Percentiles rank a stretch among this genome's conserved stretches.
phyloP scores from a whole-genome alignment of 768 basidiomycete species.

The Calocera viscosa region DNA sequence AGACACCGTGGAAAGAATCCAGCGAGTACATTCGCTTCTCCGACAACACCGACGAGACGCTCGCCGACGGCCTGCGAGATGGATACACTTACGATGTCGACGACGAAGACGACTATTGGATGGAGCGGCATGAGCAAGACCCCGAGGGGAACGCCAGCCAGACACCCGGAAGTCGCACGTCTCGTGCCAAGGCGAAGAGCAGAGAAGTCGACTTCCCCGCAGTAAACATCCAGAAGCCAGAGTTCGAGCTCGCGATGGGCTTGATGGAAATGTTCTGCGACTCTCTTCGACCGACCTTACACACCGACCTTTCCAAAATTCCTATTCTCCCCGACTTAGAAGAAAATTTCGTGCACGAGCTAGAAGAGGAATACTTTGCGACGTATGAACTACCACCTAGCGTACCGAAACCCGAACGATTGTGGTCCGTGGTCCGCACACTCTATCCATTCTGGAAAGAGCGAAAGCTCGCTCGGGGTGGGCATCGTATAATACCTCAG shows the following conservation, averaged over 20 bases:
- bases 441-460: slow-evolving; percentile 87
- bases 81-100: slow-evolving; percentile 89
- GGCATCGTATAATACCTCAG: slow-evolving; percentile 72
- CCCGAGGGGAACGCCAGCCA: slow-evolving; percentile 27
- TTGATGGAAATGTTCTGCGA: slow-evolving; percentile 68
- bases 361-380: slow-evolving; percentile 37
- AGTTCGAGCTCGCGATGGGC: slow-evolving; percentile 92
- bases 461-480: slow-evolving; percentile 63
- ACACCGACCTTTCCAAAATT: background rate
- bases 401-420: slow-evolving; percentile 48
- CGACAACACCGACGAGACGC: slow-evolving; percentile 71
- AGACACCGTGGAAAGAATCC: slow-evolving; percentile 61
- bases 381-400: slow-evolving; percentile 53
- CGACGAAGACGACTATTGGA: slow-evolving; percentile 90
- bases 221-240: slow-evolving; percentile 66
- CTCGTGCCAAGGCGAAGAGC: background rate
- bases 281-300: background rate
- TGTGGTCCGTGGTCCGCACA: slow-evolving; percentile 56
- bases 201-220: slow-evolving; percentile 9
- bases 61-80: slow-evolving; percentile 46
- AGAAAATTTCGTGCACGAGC: slow-evolving; percentile 1
- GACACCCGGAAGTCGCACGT: background rate
- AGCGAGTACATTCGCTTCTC: slow-evolving; percentile 66
- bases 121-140: slow-evolving; percentile 79
- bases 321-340: background rate